Conservation (phyloP, 1,284 basidiomycete species). For the Ustilago curta region DNA sequence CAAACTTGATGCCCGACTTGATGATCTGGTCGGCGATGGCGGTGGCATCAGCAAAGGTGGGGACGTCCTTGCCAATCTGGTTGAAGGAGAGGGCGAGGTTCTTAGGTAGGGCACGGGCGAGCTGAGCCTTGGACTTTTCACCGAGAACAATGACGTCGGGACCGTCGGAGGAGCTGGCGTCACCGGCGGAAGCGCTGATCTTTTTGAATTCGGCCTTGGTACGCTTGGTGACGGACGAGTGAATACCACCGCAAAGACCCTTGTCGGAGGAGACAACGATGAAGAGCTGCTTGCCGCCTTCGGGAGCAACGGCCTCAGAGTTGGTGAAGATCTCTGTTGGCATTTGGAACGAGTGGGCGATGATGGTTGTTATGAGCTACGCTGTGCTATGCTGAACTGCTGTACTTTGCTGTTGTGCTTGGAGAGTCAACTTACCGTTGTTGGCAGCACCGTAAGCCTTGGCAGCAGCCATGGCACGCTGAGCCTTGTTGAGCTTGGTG, state of each 20-base stretch:
- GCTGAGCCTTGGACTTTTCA: conserved; percentile 97
- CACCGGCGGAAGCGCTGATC: conserved; percentile 73
- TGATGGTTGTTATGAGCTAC: background rate
- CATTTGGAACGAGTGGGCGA: background rate
- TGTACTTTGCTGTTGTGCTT: background rate
- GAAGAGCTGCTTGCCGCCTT: conserved; percentile 71
- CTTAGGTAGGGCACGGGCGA: conserved; percentile 76
- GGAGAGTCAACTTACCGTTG: conserved; percentile 75
- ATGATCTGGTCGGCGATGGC: conserved; percentile 93
- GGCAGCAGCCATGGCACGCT: conserved; percentile 88
- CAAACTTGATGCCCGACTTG: conserved; percentile 86
- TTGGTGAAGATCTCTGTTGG: conserved; percentile 66
- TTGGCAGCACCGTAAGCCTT: conserved; percentile 95
- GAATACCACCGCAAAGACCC: conserved; percentile 99
- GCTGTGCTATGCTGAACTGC: background rate
- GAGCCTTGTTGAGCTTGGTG: conserved; percentile 92
- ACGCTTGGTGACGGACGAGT: conserved; percentile 93
- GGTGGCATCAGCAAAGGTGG: conserved; percentile 94
- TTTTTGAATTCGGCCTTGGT: conserved; percentile 76
- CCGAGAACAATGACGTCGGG: conserved; percentile 76
- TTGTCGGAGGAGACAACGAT: conserved; percentile 98
- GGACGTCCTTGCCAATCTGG: conserved; percentile 96
- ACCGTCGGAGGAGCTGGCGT: conserved; percentile 58
- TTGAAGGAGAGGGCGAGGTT: conserved; percentile 91
- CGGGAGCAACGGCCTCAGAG: conserved; percentile 61